Percentiles rank a stretch among this genome's conserved stretches.
phyloP scores from a whole-genome alignment of 441 rosid genomes.

The Eutrema salsugineum region DNA sequence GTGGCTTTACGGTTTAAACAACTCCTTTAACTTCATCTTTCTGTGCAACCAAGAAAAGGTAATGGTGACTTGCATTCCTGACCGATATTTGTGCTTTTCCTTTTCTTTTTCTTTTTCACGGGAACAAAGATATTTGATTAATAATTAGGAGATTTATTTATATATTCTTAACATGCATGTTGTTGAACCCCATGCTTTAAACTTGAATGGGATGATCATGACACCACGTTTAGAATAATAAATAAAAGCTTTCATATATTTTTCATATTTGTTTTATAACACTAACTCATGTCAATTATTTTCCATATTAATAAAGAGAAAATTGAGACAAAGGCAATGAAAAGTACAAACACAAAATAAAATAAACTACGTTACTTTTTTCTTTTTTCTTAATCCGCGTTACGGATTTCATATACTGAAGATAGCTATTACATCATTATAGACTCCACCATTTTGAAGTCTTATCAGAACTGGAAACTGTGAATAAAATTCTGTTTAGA shows the following conservation, averaged over 20 bases:
- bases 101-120: background rate
- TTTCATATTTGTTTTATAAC: background rate
- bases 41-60: conserved; percentile 9
- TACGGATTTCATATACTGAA: background rate
- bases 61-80: conserved; percentile 20
- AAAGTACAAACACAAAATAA: too few species aligned
- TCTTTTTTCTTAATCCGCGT: background rate
- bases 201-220: conserved; percentile 1
- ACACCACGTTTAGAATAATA: background rate
- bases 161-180: conserved; percentile 1
- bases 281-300: background rate
- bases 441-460: background rate
- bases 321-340: too few species aligned
- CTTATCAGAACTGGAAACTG: background rate
- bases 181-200: background rate
- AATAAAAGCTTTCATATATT: background rate
- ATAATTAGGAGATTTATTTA: background rate
- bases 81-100: conserved; percentile 21
- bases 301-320: background rate
- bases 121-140: background rate
- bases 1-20: conserved; percentile 9
- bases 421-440: background rate
- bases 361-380: background rate
- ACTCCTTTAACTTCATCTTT: background rate
- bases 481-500: background rate